Evolutionary conservation across 2,329 filamentous ascomycete species (phyloP), one percentile per base, ranked within the genome.

Genomic region (Xylariaceae sp.): DNA sequence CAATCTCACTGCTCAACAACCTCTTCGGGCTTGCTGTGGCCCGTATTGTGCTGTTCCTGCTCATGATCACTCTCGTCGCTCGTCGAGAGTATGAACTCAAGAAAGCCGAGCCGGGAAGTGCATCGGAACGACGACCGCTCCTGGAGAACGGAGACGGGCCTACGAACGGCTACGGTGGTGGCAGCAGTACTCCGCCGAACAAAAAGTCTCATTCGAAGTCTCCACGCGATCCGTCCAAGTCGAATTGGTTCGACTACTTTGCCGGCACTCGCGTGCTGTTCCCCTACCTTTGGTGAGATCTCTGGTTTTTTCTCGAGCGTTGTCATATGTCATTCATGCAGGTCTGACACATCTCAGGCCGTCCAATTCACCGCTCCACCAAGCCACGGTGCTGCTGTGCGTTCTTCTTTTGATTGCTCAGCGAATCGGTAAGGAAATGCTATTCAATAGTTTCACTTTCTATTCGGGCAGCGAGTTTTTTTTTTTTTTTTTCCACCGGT

Each of bases 191-290:
- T 23, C 47, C 17, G 17, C 17, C 58, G 8, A 37, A 51, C 4
- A 42, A 9, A n/a, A 66, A 64, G 30, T 37, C 53, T 0, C 53
- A 42, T 9, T 35, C 51, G 8, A 63, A 55, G 18, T 64, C 62
- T 49, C 1, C 51, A 13, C 64, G 62, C 3, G 64, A 67, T 48
- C 59, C 64, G 17, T 65, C 64, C 3, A 66, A 62, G 48, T 62
- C 65, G 8, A 64, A 76, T 2, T 80, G 77, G 77, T 67, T 79
- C 8, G 76, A 78, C 61, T 80, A 80, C 60, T 71, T 79, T 61
- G 72, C 75, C 10, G 77, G 77, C 0, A 79, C 78, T 62, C 65
- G 71, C 11, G 72, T 77, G 8, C 68, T 80, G 4, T 78, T 79
- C 37, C 77, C 77, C 1, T 79, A 77, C 49, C 67, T 80, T 1